Conservation (phyloP, 768 basidiomycete species). For the Auricularia sp. region DNA sequence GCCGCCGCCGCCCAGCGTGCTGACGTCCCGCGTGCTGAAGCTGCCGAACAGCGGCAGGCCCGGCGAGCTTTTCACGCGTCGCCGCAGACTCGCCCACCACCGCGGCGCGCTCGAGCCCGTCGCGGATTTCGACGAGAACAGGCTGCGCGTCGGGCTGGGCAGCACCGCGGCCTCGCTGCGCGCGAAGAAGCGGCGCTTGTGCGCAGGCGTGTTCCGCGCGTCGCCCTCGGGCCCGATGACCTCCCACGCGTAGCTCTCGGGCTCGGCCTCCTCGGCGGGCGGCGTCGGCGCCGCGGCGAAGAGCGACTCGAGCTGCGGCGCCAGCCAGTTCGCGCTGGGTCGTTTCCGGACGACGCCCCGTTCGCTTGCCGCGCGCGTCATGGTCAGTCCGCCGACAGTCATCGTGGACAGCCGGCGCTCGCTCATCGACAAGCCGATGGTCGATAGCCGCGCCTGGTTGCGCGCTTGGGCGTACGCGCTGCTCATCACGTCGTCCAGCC, state of each 20-base stretch:
- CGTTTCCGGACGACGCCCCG: not conserved
- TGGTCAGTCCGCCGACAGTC: not conserved
- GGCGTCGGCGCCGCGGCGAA: conserved; percentile 1
- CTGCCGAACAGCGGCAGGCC: not conserved
- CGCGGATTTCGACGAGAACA: not conserved
- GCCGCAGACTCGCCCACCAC: conserved; percentile 1
- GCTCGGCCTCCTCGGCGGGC: not conserved
- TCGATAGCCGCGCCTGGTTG: not conserved
- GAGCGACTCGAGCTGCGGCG: not conserved
- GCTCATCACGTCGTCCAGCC: not conserved
- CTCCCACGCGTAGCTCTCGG: not conserved
- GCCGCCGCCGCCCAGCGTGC: not conserved
- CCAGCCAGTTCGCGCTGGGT: not conserved
- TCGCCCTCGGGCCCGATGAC: not conserved
- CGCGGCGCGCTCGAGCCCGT: not conserved
- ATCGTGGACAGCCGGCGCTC: too few relatives aligned
- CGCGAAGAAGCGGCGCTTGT: not conserved
- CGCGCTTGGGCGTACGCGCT: not conserved
- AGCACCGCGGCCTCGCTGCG: not conserved
- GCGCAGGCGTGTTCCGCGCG: not conserved
- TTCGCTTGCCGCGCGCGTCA: not conserved
- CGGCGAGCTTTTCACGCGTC: not conserved
- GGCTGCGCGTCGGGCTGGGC: not conserved
- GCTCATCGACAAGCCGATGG: not conserved
- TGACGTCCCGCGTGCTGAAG: not conserved